Percentiles rank a stretch among this genome's conserved stretches.
Evolutionary conservation across 148 eudicot species (phyloP).

Genomic region (Persicaria maculosa): DNA sequence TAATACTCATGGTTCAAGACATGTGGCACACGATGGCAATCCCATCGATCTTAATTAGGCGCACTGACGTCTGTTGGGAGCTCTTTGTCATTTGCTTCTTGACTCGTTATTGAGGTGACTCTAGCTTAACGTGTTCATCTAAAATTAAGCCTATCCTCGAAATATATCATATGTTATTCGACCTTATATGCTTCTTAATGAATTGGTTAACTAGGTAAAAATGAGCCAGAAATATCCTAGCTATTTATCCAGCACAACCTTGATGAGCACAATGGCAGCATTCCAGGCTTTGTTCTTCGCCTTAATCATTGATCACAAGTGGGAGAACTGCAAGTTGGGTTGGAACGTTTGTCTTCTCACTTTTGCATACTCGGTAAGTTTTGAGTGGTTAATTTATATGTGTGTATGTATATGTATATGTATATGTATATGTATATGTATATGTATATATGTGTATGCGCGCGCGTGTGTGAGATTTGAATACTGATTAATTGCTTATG

Average conservation of each 20-base stretch:
- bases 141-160: neutral
- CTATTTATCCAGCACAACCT: conserved; percentile 48
- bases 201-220: conserved; percentile 17
- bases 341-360: conserved; percentile 59
- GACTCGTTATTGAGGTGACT: conserved; percentile 46
- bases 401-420: no score
- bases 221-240: conserved; percentile 38
- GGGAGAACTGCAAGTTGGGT: conserved; percentile 58
- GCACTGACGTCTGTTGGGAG: conserved; percentile 23
- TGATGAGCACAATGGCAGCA: conserved; percentile 40
- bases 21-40: conserved; percentile 2
- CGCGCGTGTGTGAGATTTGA: no score
- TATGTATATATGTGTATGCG: no score
- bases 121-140: neutral
- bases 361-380: conserved; percentile 18
- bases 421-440: no score
- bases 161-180: neutral
- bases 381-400: neutral
- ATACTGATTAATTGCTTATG: neutral
- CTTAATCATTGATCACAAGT: conserved; percentile 39
- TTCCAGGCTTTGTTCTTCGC: conserved; percentile 39
- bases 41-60: conserved; percentile 23
- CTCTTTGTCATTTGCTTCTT: conserved; percentile 24
- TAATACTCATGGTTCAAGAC: neutral
- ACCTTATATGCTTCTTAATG: neutral